Base-by-base conservation (phyloP, 305 asterid species). In the Fraxinus nigra region DNA sequence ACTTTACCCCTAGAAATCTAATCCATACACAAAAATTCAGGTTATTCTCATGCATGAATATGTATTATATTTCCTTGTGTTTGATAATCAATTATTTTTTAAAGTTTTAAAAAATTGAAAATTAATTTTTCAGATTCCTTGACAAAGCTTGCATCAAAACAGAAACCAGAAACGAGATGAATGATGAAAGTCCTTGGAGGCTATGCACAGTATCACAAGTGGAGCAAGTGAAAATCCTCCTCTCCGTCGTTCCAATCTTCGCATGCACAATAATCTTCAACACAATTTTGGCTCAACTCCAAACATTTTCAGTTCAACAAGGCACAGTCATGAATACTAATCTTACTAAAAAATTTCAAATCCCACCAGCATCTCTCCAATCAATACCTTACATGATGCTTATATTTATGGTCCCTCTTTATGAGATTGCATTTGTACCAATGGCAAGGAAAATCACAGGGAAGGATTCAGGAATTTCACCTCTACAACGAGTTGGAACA, bases 321-420 rank as follows among this genome's bases (percentile, higher is more conserved):
- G 95, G 91, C 4, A 72, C 87, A 4, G 14, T 81, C 67, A 92
- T 92, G 97, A 77, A 92, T 83, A 88, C 93, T 0, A 82, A 72
- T 1, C 83, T 92, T 77, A 80, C 90, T 4, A 18, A 85, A 0
- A 83, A 70, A 14, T 88, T 92, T 87, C 81, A 40, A 46, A 90
- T 92, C 86, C 97, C 97, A 6, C 97, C 97, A 0, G 97, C 97
- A 7, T 92, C 97, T 0, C 97, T 92, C 61, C 97, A 92, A 43
- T 72, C 94, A 83, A 92, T 92, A 6, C 97, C 97, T 0, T 92
- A 92, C 84, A 83, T 89, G 77, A 88, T 92, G 94, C 91, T 90
- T 61, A 90, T 92, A 79, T 72, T 92, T 59, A 81, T 87, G 33
- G 92, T 92, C 37, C 97, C 97, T 4, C 87, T 92, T 2, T 92